These are phyloP conservation scores for Fusarium proliferatum DNA, from an alignment of 2,329 filamentous ascomycete genomes.

Conservation along the genomic window DNA sequence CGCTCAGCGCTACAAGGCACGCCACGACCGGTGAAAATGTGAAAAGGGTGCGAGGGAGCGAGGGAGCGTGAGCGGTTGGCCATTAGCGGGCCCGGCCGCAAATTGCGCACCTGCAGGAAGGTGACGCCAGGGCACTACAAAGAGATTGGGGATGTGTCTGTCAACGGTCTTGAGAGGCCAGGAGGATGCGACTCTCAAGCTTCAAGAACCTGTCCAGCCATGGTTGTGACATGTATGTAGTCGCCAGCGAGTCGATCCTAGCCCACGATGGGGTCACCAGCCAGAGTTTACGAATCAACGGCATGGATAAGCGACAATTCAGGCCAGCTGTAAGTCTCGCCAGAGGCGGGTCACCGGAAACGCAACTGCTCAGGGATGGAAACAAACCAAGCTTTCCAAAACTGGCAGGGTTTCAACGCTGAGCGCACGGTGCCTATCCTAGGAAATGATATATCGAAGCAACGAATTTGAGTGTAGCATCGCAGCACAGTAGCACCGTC, in stretches of 20 bases:
- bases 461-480: constrained; percentile 19
- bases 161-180: constrained; percentile 15
- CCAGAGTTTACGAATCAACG: constrained; percentile 41
- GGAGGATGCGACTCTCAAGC: constrained; percentile 6
- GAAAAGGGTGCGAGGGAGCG: constrained; percentile 20
- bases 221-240: constrained; percentile 7
- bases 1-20: constrained; percentile 19
- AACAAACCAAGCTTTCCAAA: constrained; percentile 35
- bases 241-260: constrained; percentile 24
- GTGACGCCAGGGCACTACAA: constrained; percentile 25
- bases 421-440: constrained; percentile 7
- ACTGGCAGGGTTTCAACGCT: constrained; percentile 22
- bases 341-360: constrained; percentile 43
- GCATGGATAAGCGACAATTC: constrained; percentile 44
- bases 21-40: constrained; percentile 24
- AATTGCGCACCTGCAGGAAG: constrained; percentile 38
- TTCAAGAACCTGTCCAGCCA: constrained; percentile 5
- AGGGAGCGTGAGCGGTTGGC: constrained; percentile 17
- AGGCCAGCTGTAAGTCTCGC: constrained; percentile 30
- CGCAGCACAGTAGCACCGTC: constrained; percentile 20
- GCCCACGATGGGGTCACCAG: constrained; percentile 12
- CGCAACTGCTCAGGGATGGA: constrained; percentile 30
- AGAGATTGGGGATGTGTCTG: constrained; percentile 27
- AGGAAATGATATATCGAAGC: constrained; percentile 29
- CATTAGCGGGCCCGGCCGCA: constrained; percentile 34